Evolutionary conservation across 1,284 basidiomycete species (phyloP).

Genomic region (Singerocomus inundabilis): DNA sequence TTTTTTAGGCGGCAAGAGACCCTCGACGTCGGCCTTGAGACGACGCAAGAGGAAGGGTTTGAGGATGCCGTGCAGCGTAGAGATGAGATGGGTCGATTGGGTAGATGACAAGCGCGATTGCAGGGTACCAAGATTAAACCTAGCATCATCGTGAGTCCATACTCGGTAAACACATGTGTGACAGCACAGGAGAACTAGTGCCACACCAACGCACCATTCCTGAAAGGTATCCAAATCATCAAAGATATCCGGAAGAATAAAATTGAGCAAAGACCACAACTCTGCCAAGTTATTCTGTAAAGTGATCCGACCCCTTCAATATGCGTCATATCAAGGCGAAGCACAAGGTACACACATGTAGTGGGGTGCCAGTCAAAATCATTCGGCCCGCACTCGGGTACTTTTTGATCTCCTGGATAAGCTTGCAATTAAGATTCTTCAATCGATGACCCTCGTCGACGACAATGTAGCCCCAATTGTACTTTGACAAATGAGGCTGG

Average conservation of each 20-base stretch:
- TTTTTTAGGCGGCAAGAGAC: slow-evolving; percentile 92
- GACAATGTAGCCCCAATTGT: slow-evolving; percentile 90
- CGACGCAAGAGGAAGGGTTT: slow-evolving; percentile 94
- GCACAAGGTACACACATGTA: slow-evolving; percentile 63
- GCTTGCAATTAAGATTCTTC: slow-evolving; percentile 89
- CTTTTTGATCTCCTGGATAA: slow-evolving; percentile 90
- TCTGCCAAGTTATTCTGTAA: slow-evolving; percentile 89
- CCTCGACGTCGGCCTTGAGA: slow-evolving; percentile 94
- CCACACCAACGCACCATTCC: slow-evolving; percentile 73
- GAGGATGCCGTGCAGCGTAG: slow-evolving; percentile 86
- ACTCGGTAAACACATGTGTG: slow-evolving; percentile 1
- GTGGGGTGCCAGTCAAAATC: slow-evolving; percentile 91
- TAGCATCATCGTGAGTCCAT: slow-evolving; percentile 28
- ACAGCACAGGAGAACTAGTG: no score
- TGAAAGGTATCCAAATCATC: slow-evolving; percentile 88
- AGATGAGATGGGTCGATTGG: slow-evolving; percentile 68
- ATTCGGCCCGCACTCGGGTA: slow-evolving; percentile 85
- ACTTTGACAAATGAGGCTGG: slow-evolving; percentile 60
- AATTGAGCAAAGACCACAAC: slow-evolving; percentile 94
- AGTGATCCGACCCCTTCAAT: not conserved
- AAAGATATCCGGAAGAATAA: slow-evolving; percentile 91
- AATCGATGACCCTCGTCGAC: slow-evolving; percentile 95
- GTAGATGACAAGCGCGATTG: slow-evolving; percentile 56
- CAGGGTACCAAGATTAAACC: slow-evolving; percentile 74
- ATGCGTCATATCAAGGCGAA: not conserved